These are phyloP conservation scores for Naganishia vaughanmartiniae DNA, from an alignment of 768 basidiomycete species.

Conservation along the genomic window DNA sequence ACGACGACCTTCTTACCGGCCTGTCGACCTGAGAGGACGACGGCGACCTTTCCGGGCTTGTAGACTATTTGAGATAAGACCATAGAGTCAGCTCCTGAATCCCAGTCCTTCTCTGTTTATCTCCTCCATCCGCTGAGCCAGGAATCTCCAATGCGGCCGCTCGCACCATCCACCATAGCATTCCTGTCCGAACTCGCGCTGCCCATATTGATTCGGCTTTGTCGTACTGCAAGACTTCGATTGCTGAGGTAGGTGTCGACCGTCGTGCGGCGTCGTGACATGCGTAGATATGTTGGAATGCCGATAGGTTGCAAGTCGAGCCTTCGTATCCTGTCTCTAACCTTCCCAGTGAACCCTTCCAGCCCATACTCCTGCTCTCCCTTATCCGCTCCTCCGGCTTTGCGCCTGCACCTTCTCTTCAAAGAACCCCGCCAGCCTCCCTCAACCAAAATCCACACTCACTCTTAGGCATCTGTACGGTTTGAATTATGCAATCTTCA, in stretches of 20 bases:
- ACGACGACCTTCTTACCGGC: conserved; percentile 99
- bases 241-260: background rate
- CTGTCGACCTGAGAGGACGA: conserved; percentile 97
- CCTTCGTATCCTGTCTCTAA: too few species aligned
- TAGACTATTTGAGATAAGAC: conserved; percentile 47
- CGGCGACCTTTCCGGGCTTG: conserved; percentile 59
- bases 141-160: background rate
- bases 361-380: background rate
- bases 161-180: background rate
- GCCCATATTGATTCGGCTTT: background rate
- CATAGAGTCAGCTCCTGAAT: conserved; percentile 3
- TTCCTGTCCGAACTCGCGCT: background rate
- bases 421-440: conserved; percentile 1
- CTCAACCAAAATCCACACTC: conserved; percentile 2
- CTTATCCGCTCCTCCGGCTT: background rate
- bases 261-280: too few species aligned
- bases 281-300: too few species aligned
- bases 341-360: background rate
- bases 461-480: conserved; percentile 26
- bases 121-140: background rate
- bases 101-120: background rate
- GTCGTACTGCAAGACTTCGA: background rate
- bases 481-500: background rate
- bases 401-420: background rate
- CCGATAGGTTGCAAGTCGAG: too few species aligned